A percentile compares a stretch with the other conserved stretches of the same genome.
Evolutionary conservation across 2,329 filamentous ascomycete genomes (phyloP).

Genomic region (Aspergillus transmontanensis): DNA sequence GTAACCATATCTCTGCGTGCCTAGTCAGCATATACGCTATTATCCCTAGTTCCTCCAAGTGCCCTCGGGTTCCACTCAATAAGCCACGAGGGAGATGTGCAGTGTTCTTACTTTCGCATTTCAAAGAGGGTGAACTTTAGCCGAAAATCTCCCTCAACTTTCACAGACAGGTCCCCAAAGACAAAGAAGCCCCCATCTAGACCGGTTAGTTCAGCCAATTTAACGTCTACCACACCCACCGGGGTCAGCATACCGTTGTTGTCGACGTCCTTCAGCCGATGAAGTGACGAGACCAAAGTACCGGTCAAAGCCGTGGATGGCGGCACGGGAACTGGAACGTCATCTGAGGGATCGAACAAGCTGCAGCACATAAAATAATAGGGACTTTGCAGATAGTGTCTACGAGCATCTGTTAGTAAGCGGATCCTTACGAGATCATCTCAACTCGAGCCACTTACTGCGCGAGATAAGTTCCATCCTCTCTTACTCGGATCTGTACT

Average conservation of each 20-base stretch:
- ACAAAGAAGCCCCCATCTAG: conserved; percentile 82
- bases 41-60: background rate
- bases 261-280: conserved; percentile 76
- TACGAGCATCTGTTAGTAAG: conserved; percentile 32
- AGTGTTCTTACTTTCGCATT: conserved; percentile 58
- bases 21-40: conserved; percentile 21
- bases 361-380: conserved; percentile 65
- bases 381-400: conserved; percentile 65
- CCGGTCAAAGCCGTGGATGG: conserved; percentile 65
- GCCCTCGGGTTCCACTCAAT: background rate
- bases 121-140: conserved; percentile 80
- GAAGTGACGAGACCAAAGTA: conserved; percentile 76
- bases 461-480: conserved; percentile 52
- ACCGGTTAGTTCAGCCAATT: conserved; percentile 11
- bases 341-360: conserved; percentile 55
- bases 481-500: conserved; percentile 66
- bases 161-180: conserved; percentile 85
- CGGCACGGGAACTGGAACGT: conserved; percentile 44
- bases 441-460: conserved; percentile 54
- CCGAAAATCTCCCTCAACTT: conserved; percentile 70
- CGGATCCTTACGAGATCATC: background rate
- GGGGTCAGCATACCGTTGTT: conserved; percentile 56
- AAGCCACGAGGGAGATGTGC: background rate
- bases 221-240: background rate
- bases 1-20: conserved; percentile 46